Base-by-base conservation (phyloP, 2,329 filamentous ascomycete genomes). In the Talaromyces sp. region DNA sequence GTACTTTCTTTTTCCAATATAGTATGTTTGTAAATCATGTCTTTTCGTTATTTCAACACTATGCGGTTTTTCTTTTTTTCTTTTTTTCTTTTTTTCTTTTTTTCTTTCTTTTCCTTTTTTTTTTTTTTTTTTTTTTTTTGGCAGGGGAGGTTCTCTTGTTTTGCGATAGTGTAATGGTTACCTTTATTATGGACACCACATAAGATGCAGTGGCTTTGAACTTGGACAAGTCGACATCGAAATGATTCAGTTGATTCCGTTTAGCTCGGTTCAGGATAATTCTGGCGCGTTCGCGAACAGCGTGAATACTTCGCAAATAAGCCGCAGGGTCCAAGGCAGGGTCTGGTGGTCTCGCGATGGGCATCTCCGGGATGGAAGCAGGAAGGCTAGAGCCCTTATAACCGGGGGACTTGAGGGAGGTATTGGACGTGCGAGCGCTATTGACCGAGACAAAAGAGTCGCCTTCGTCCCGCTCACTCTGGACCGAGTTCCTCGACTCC, bases 141-240 rank as follows among this genome's bases (percentile, higher is more conserved):
- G n/a, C 3, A 8, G 16, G 10, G 9, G 13, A 7, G 17, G 37
- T n/a, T 44, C 8, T 14, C 19, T 10, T 37, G 0, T 30, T 11
- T 17, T 29, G 36, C 7, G 9, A n/a, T 29, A 20, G 14, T 41
- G 45, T 10, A 35, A 32, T 32, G 11, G 56, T 61, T 77, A 92
- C 91, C 88, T 95, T 96, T 78, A 97, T 96, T 59, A 97, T 93
- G 36, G 89, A 87, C n/a, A 93, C 87, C 9, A 96, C 89, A 70
- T 96, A 96, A 40, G 83, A 83, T 13, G 92, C 90, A 1, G 93
- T 93, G 60, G 93, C 89, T 41, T 81, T 75, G 70, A 96, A 93
- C 74, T 93, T 95, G 74, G 74, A 75, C 81, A 92, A 85, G 72
- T 97, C 92, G 43, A 96, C 91, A 60, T 90, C 87, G 65, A 97